Base-by-base conservation (phyloP, 208 protist genomes). In the Leishmania lainsoni region DNA sequence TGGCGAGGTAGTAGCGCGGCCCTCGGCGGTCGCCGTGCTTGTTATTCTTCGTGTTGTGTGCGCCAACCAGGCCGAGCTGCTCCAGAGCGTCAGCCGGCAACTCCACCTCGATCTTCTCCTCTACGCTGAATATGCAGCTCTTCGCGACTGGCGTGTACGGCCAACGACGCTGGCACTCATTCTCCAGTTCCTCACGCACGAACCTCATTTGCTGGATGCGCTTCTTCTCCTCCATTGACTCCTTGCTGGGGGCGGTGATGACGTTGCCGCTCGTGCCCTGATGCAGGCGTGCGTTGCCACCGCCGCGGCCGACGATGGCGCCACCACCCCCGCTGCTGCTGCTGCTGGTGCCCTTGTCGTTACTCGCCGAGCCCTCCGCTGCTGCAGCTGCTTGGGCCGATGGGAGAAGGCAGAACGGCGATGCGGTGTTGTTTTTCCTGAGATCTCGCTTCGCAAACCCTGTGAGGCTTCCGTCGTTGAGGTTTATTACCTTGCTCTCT, bases 141-240 rank as follows among this genome's bases (percentile, higher is more conserved):
- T 96, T 96, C 22, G 81, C 79, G 17, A 89, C 71, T 2, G 93
- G 93, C 1, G 93, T 93, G 86, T 93, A 87, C 29, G 93, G 93
- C 93, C 93, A 96, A 1, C 87, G 87, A 16, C 72, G 79, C 71
- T 87, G 79, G 74, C 91, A 94, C 77, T 91, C 89, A 32, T 92
- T 81, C 76, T 88, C 80, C 56, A 96, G 84, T 79, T 92, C 83
- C 52, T 91, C 85, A 52, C 88, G 83, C 63, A 96, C 65, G 68
- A 92, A 94, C 17, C 85, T 83, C 83, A 92, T 89, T 52, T 88
- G 82, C 80, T 76, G 75, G 74, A 92, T 83, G 20, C 90, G 88
- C 63, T 89, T 87, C 39, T 88, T 86, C 29, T 85, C 80, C 76
- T 91, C 89, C 16, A 90, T 59, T 32, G 84, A 71, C 17, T 89